phyloP scores from a whole-genome alignment of 306 rosid genomes.

The Cucumis cinereus region DNA sequence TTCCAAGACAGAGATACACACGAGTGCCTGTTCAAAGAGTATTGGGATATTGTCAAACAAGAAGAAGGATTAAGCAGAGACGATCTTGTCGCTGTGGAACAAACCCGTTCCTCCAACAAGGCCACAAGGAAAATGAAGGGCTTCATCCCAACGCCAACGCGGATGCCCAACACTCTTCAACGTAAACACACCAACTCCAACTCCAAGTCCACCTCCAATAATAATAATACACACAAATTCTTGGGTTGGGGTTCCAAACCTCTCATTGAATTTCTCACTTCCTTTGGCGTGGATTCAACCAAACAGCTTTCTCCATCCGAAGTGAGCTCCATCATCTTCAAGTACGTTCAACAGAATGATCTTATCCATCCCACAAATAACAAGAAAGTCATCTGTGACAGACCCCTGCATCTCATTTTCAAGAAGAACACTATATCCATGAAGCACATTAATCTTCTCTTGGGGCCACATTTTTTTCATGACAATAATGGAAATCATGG shows the following conservation, averaged over 20 bases:
- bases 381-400: constrained; percentile 37
- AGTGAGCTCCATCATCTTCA: constrained; percentile 23
- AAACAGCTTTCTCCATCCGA: constrained; percentile 22
- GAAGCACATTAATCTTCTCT: constrained; percentile 15
- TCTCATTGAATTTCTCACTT: constrained; percentile 46
- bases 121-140: neutral
- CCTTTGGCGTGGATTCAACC: constrained; percentile 32
- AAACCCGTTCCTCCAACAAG: neutral
- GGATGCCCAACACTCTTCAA: neutral
- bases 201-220: no score
- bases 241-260: constrained; percentile 56
- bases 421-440: constrained; percentile 22
- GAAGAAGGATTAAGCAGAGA: constrained; percentile 25
- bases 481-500: constrained; percentile 1
- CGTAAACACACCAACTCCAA: neutral
- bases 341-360: constrained; percentile 38
- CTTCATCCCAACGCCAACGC: neutral
- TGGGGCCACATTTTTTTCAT: constrained; percentile 34
- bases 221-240: neutral
- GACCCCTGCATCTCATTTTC: constrained; percentile 34
- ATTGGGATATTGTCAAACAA: constrained; percentile 52
- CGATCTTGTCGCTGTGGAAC: neutral
- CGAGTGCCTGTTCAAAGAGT: constrained; percentile 67
- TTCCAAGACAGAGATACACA: constrained; percentile 41
- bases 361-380: constrained; percentile 29